phyloP scores from a whole-genome alignment of 306 rosid species.

The Herpetospermum pedunculosum region DNA sequence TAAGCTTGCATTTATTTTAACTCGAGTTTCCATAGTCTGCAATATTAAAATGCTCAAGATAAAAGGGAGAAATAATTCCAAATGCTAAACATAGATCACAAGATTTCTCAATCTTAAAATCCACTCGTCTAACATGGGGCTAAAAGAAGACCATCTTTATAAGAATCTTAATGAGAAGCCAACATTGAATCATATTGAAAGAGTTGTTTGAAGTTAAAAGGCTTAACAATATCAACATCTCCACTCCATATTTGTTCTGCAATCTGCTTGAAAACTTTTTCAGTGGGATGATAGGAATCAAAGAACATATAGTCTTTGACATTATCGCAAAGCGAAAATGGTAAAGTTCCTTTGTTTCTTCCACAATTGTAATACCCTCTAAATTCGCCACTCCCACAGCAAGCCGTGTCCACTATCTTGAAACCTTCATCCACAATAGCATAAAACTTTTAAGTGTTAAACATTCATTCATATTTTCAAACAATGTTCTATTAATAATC shows the following conservation, averaged over 20 bases:
- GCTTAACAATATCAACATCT: conserved; percentile 9
- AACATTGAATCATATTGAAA: not conserved
- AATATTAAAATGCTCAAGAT: too few relatives aligned
- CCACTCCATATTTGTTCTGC: conserved; percentile 28
- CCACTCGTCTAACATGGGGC: not conserved
- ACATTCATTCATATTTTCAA: not conserved
- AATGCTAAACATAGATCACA: too few relatives aligned
- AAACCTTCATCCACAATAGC: conserved; percentile 20
- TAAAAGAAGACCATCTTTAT: not conserved
- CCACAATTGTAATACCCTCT: conserved; percentile 44
- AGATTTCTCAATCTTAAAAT: not conserved
- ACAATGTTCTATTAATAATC: too few relatives aligned
- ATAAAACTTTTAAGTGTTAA: too few relatives aligned
- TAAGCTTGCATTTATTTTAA: too few relatives aligned
- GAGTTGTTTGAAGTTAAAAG: conserved; percentile 20
- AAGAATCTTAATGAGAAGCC: not conserved
- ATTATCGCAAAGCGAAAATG: conserved; percentile 24
- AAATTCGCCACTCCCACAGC: conserved; percentile 43
- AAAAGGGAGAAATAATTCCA: too few relatives aligned
- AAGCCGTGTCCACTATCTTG: conserved; percentile 28
- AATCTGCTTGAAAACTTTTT: conserved; percentile 18
- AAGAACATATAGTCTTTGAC: conserved; percentile 22
- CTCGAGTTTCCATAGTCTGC: too few relatives aligned
- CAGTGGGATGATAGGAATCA: conserved; percentile 34
- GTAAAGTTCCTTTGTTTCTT: conserved; percentile 22